Evolutionary conservation across 1,284 basidiomycete genomes (phyloP).

Genomic region (Leucoagaricus sp.): DNA sequence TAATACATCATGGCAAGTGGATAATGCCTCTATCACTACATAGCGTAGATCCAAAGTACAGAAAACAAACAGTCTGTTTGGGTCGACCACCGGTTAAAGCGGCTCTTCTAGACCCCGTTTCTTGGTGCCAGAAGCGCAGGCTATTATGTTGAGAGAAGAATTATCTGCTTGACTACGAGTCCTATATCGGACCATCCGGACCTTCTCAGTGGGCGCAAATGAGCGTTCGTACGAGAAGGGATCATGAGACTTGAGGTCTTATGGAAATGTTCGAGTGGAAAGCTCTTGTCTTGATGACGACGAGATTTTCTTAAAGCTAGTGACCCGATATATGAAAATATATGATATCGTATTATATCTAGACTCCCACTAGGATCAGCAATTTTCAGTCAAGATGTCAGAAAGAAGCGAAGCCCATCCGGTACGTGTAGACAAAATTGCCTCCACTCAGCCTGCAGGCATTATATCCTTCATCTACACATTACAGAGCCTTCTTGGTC

Average conservation of each 20-base stretch:
- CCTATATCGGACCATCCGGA: background rate
- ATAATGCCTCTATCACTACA: too few relatives aligned
- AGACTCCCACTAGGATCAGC: background rate
- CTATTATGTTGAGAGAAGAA: too few relatives aligned
- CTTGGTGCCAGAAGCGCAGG: too few relatives aligned
- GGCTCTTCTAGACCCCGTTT: too few relatives aligned
- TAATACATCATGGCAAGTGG: background rate
- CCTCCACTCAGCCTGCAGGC: constrained; percentile 41
- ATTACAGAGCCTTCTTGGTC: constrained; percentile 57
- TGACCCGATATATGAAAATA: background rate
- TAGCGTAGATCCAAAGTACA: too few relatives aligned
- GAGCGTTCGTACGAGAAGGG: background rate
- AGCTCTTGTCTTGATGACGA: background rate
- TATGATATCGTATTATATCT: background rate
- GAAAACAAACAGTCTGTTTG: too few relatives aligned
- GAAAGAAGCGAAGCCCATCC: constrained; percentile 70
- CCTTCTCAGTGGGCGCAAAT: constrained; percentile 7
- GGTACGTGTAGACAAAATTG: constrained; percentile 28
- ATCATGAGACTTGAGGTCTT: background rate
- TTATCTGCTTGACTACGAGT: background rate
- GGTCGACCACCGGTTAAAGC: too few relatives aligned
- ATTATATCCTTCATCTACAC: constrained; percentile 66
- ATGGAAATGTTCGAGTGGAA: background rate
- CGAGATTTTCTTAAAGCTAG: background rate
- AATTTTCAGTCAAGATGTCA: constrained; percentile 38